A percentile compares a stretch with the other conserved stretches of the same genome.
Conservation (phyloP, 2,329 filamentous ascomycete species). For the Dendrostoma leiphaemia region DNA sequence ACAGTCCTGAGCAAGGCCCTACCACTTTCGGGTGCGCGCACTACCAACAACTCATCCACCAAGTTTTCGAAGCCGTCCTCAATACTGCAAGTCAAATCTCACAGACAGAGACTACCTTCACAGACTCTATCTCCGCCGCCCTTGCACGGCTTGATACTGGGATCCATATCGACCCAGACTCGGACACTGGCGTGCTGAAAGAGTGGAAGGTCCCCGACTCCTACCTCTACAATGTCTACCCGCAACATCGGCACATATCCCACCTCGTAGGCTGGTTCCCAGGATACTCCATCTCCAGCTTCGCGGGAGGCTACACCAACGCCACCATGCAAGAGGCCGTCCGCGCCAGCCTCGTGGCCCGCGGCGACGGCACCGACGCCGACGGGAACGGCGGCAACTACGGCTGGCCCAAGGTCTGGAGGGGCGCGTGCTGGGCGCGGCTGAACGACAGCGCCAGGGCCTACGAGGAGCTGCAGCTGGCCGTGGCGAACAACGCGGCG, state of each 20-base stretch:
- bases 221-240: constrained; percentile 24
- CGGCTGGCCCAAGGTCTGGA: constrained; percentile 59
- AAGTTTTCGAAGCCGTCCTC: constrained; percentile 38
- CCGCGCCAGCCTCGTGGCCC: constrained; percentile 36
- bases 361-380: constrained; percentile 11
- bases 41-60: constrained; percentile 49
- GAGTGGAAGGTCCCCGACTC: constrained; percentile 48
- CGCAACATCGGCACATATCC: constrained; percentile 49
- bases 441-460: constrained; percentile 50
- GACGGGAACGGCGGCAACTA: constrained; percentile 35
- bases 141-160: constrained; percentile 49
- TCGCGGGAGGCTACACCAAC: constrained; percentile 40
- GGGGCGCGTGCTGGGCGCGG: constrained; percentile 53
- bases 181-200: constrained; percentile 39
- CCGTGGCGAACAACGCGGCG: constrained; percentile 48
- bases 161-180: constrained; percentile 38
- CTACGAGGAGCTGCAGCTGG: constrained; percentile 45
- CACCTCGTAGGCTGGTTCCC: constrained; percentile 57
- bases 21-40: constrained; percentile 54
- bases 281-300: constrained; percentile 46
- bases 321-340: constrained; percentile 42
- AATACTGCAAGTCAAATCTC: constrained; percentile 22
- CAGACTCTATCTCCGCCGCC: constrained; percentile 35
- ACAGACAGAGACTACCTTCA: constrained; percentile 29
- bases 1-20: constrained; percentile 55